These are phyloP conservation scores for Elsinoe perseae DNA, from an alignment of 2,329 filamentous ascomycete species.

Conservation along the genomic window DNA sequence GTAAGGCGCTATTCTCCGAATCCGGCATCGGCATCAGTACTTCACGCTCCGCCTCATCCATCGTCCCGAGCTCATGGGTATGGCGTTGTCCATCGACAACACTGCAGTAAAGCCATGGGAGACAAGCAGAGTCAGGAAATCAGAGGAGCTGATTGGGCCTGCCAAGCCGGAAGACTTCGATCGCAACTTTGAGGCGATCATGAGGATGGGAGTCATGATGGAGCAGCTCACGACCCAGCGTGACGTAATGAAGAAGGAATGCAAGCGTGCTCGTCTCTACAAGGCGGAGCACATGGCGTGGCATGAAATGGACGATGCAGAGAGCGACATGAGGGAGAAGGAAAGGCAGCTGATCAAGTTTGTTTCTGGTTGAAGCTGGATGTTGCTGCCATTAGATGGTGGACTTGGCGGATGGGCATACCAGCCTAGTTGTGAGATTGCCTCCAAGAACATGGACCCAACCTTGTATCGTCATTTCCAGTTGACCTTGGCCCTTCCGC, in stretches of 20 bases:
- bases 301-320: background rate
- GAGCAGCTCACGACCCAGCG: background rate
- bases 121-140: background rate
- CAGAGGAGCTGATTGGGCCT: background rate
- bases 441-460: no score
- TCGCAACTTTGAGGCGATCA: background rate
- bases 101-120: background rate
- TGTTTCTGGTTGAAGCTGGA: background rate
- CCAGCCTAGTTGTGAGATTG: no score
- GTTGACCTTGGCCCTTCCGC: no score
- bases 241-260: background rate
- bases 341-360: conserved; percentile 3
- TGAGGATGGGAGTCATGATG: conserved; percentile 4
- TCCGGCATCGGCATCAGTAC: conserved; percentile 5
- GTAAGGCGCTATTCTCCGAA: background rate
- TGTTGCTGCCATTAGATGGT: background rate
- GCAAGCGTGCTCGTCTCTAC: background rate
- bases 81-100: background rate
- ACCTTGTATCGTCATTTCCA: no score
- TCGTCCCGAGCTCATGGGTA: conserved; percentile 3
- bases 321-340: background rate
- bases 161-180: conserved; percentile 2
- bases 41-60: conserved; percentile 6
- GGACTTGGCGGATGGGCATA: no score
- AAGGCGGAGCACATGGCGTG: conserved; percentile 9